These are phyloP conservation scores for Lentinula lateritia DNA, from an alignment of 768 basidiomycete species.

Conservation along the genomic window DNA sequence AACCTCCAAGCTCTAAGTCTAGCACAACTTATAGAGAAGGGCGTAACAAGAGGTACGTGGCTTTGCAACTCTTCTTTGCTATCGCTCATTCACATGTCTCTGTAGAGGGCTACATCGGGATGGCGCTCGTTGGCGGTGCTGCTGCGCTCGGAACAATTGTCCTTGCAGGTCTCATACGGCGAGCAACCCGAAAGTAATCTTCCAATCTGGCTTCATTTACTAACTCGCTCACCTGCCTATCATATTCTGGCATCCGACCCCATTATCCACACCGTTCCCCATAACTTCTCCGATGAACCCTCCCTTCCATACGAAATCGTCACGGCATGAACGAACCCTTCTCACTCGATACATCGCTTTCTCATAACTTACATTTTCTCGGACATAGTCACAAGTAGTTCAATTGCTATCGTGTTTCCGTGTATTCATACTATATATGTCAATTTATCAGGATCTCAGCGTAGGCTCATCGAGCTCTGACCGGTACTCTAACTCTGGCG, in stretches of 20 bases:
- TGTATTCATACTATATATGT: neutral
- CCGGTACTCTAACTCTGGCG: no score
- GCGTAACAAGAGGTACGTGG: slow-evolving; percentile 68
- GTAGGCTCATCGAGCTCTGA: no score
- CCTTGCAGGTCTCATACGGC: slow-evolving; percentile 77
- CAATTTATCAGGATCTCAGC: neutral
- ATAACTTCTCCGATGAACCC: neutral
- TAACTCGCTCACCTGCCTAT: slow-evolving; percentile 8
- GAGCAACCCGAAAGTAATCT: slow-evolving; percentile 55
- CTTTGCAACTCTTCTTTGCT: neutral
- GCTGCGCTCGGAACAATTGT: slow-evolving; percentile 79
- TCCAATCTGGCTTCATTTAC: neutral
- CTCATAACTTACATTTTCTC: neutral
- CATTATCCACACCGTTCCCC: neutral
- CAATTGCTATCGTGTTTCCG: neutral
- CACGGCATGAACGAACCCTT: neutral
- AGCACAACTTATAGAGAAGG: slow-evolving; percentile 77
- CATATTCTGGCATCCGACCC: neutral
- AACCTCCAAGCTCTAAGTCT: slow-evolving; percentile 93
- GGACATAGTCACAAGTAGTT: slow-evolving; percentile 2
- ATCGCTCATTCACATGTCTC: neutral
- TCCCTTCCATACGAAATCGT: neutral
- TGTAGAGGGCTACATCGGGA: slow-evolving; percentile 95
- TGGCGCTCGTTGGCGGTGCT: slow-evolving; percentile 90
- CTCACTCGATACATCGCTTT: neutral